A percentile compares a stretch with the other conserved stretches of the same genome.
Evolutionary conservation across 352 stramenopile genomes (phyloP).

Genomic region (Globisporangium perplexum): DNA sequence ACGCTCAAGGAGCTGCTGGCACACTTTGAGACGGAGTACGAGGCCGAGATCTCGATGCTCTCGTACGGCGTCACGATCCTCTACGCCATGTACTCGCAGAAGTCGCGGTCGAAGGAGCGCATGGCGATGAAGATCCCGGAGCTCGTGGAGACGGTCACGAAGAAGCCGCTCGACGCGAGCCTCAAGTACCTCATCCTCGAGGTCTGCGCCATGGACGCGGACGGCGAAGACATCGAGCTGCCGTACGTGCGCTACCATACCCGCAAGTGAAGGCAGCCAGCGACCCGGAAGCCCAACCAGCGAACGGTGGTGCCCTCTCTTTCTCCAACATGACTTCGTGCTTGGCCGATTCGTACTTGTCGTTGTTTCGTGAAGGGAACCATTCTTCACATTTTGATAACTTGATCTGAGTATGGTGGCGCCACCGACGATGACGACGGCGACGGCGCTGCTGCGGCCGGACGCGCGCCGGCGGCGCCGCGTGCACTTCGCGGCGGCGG

Average conservation of each 20-base stretch:
- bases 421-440: too few relatives aligned
- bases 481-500: slow-evolving; percentile 53
- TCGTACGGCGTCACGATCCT: slow-evolving; percentile 93
- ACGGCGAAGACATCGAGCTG: slow-evolving; percentile 95
- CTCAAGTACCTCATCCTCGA: slow-evolving; percentile 97
- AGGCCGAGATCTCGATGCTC: slow-evolving; percentile 97
- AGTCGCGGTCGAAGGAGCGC: slow-evolving; percentile 88
- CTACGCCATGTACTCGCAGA: slow-evolving; percentile 87
- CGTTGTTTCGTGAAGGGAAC: too few relatives aligned
- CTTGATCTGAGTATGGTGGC: too few relatives aligned
- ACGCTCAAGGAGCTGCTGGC: slow-evolving; percentile 95
- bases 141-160: slow-evolving; percentile 94
- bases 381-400: too few relatives aligned
- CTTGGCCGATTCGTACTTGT: too few relatives aligned
- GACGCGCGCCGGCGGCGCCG: slow-evolving; percentile 7
- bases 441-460: neutral
- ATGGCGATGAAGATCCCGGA: slow-evolving; percentile 97
- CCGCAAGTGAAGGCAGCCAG: slow-evolving; percentile 40
- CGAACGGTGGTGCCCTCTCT: too few relatives aligned
- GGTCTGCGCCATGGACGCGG: slow-evolving; percentile 94
- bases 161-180: slow-evolving; percentile 92
- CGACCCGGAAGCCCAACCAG: too few relatives aligned
- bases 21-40: slow-evolving; percentile 95
- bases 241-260: slow-evolving; percentile 92
- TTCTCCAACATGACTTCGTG: too few relatives aligned